Conservation (phyloP, 768 basidiomycete genomes). For the Tricholoma saponaceum region DNA sequence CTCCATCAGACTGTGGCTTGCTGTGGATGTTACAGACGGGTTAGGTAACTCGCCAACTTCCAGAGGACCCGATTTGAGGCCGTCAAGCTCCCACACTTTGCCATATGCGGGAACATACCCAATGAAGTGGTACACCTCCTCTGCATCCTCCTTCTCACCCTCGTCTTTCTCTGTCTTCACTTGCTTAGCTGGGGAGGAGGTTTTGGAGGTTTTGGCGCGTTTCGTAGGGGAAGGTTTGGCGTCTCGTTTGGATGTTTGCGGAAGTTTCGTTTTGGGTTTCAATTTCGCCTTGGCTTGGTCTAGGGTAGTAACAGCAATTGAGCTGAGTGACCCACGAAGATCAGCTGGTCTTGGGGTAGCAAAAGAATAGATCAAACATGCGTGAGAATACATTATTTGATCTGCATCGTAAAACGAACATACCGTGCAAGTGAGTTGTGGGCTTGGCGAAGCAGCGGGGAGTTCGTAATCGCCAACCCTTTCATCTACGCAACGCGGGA, state of each 20-base stretch:
- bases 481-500: slow-evolving; percentile 43
- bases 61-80: slow-evolving; percentile 56
- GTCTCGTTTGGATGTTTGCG: slow-evolving; percentile 14
- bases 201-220: slow-evolving; percentile 22
- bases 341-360: slow-evolving; percentile 45
- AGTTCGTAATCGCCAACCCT: slow-evolving; percentile 58
- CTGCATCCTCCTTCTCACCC: slow-evolving; percentile 25
- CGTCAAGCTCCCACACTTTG: slow-evolving; percentile 71
- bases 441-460: slow-evolving; percentile 45
- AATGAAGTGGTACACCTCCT: slow-evolving; percentile 61
- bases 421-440: slow-evolving; percentile 63
- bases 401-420: slow-evolving; percentile 11
- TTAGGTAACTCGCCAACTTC: slow-evolving; percentile 55
- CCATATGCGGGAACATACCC: slow-evolving; percentile 59
- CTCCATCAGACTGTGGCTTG: slow-evolving; percentile 1
- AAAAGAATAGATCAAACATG: slow-evolving; percentile 3
- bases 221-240: slow-evolving; percentile 35
- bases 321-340: slow-evolving; percentile 47
- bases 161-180: slow-evolving; percentile 16
- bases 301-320: slow-evolving; percentile 41
- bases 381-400: not conserved
- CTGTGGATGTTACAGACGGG: not conserved
- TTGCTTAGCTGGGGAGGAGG: slow-evolving; percentile 14
- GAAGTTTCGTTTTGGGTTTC: slow-evolving; percentile 15
- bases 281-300: slow-evolving; percentile 35